Percentiles rank a stretch among this genome's conserved stretches.
These are phyloP conservation scores for Afroboletus lepidellus DNA, from an alignment of 1,284 basidiomycete genomes.

Conservation along the genomic window DNA sequence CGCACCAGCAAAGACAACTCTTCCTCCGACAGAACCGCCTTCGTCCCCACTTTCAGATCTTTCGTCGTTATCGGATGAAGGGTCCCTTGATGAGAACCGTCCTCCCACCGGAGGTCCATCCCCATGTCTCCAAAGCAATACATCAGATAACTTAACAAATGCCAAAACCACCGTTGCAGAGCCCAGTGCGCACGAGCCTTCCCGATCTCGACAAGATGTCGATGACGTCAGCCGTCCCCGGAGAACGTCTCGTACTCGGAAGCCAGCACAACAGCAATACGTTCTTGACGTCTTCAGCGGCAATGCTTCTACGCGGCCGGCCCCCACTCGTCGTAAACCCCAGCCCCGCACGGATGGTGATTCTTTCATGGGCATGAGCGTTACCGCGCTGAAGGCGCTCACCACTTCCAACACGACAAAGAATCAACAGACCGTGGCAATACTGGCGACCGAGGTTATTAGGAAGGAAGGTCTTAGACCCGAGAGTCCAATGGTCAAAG, in stretches of 20 bases:
- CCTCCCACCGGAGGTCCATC: not conserved
- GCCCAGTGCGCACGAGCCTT: not conserved
- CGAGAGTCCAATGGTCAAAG: slow-evolving; percentile 75
- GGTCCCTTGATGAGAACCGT: slow-evolving; percentile 2
- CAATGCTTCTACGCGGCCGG: slow-evolving; percentile 33
- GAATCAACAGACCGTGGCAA: slow-evolving; percentile 62
- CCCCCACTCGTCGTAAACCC: slow-evolving; percentile 40
- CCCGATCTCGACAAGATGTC: slow-evolving; percentile 5
- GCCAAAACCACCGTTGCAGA: not conserved
- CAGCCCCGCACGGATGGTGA: slow-evolving; percentile 40
- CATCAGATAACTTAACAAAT: slow-evolving; percentile 1
- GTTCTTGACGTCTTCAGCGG: slow-evolving; percentile 41
- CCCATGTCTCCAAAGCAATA: not conserved
- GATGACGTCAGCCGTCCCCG: slow-evolving; percentile 31
- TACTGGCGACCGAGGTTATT: slow-evolving; percentile 57
- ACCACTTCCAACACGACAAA: slow-evolving; percentile 67
- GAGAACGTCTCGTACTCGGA: slow-evolving; percentile 54
- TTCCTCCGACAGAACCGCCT: slow-evolving; percentile 6
- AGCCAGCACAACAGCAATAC: slow-evolving; percentile 38
- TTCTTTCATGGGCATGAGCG: slow-evolving; percentile 61
- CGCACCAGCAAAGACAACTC: slow-evolving; percentile 17
- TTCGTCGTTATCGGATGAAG: slow-evolving; percentile 29
- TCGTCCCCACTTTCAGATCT: slow-evolving; percentile 29
- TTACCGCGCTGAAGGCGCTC: slow-evolving; percentile 62
- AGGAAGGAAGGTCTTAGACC: slow-evolving; percentile 70